phyloP scores from a whole-genome alignment of 352 stramenopile species.

The Globisporangium barbulae region DNA sequence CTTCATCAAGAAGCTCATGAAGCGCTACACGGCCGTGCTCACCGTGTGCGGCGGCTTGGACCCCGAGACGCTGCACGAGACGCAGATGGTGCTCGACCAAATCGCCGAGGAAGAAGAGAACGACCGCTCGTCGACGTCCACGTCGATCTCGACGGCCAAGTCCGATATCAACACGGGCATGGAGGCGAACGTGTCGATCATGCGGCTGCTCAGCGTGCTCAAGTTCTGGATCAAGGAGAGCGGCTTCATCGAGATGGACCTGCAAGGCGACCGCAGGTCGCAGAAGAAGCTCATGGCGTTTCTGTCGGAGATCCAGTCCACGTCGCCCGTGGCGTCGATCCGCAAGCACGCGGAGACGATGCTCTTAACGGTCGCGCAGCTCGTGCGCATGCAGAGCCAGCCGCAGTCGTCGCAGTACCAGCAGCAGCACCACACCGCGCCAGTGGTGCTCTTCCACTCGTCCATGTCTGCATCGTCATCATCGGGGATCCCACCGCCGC shows the following conservation, averaged over 20 bases:
- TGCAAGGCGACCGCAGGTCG: slow-evolving; percentile 56
- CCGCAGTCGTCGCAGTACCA: slow-evolving; percentile 22
- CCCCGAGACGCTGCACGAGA: slow-evolving; percentile 50
- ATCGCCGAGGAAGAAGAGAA: slow-evolving; percentile 63
- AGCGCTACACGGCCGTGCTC: slow-evolving; percentile 76
- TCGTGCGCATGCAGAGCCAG: slow-evolving; percentile 54
- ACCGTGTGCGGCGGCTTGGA: slow-evolving; percentile 52
- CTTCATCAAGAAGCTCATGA: slow-evolving; percentile 87
- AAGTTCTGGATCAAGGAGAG: slow-evolving; percentile 90
- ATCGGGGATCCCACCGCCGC: slow-evolving; percentile 19
- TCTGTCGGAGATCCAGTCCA: slow-evolving; percentile 73
- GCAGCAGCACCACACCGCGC: slow-evolving; percentile 9
- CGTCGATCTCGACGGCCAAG: slow-evolving; percentile 61
- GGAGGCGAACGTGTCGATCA: slow-evolving; percentile 84
- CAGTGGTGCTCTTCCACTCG: slow-evolving; percentile 11
- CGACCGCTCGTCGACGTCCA: slow-evolving; percentile 51
- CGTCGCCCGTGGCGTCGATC: slow-evolving; percentile 72
- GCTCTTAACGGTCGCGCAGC: slow-evolving; percentile 52
- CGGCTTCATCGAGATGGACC: slow-evolving; percentile 77
- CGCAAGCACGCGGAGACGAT: slow-evolving; percentile 71
- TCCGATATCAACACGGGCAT: slow-evolving; percentile 80
- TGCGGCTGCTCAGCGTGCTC: slow-evolving; percentile 80
- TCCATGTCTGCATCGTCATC: slow-evolving; percentile 3
- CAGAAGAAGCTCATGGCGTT: slow-evolving; percentile 76
- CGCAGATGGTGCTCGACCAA: slow-evolving; percentile 60